phyloP scores from a whole-genome alignment of 1,284 basidiomycete genomes.

The Malassezia pachydermatis region DNA sequence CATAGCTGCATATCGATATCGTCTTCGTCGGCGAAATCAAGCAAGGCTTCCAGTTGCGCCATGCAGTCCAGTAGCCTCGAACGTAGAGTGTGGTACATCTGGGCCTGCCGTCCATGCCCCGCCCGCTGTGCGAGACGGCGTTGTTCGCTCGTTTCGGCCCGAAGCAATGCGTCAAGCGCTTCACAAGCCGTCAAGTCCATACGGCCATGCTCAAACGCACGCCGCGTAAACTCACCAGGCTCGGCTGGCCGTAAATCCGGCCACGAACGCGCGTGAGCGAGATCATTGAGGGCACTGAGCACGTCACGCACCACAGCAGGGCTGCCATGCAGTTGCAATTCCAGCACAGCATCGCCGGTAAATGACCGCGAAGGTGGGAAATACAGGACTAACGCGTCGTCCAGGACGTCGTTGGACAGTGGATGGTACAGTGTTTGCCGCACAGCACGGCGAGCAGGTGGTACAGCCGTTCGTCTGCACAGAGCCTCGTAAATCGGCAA shows the following conservation, averaged over 20 bases:
- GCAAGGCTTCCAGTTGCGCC: conserved; percentile 70
- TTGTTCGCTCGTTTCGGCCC: conserved; percentile 73
- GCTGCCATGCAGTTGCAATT: conserved; percentile 79
- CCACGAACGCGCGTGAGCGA: conserved; percentile 50
- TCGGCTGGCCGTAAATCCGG: conserved; percentile 60
- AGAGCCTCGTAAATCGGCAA: conserved; percentile 56
- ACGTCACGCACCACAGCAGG: conserved; percentile 64
- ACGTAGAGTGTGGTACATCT: conserved; percentile 59
- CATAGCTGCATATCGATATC: conserved; percentile 68
- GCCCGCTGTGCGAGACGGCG: conserved; percentile 61
- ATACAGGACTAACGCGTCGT: conserved; percentile 64
- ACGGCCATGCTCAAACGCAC: conserved; percentile 66
- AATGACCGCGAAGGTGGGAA: conserved; percentile 67
- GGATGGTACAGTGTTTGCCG: conserved; percentile 64
- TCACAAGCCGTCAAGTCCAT: conserved; percentile 75
- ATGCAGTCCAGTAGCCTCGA: conserved; percentile 60
- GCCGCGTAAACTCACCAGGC: conserved; percentile 74
- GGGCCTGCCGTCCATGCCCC: conserved; percentile 54
- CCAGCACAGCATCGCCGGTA: conserved; percentile 70
- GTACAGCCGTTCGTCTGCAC: conserved; percentile 48
- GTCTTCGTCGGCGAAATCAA: conserved; percentile 82
- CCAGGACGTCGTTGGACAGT: conserved; percentile 57
- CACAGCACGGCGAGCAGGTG: conserved; percentile 59
- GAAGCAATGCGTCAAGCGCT: conserved; percentile 69
- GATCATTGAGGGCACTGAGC: conserved; percentile 56